Percentiles rank a stretch among this genome's conserved stretches.
These are phyloP conservation scores for Cardiospermum halicacabum DNA, from an alignment of 345 rosid species.

Conservation along the genomic window DNA sequence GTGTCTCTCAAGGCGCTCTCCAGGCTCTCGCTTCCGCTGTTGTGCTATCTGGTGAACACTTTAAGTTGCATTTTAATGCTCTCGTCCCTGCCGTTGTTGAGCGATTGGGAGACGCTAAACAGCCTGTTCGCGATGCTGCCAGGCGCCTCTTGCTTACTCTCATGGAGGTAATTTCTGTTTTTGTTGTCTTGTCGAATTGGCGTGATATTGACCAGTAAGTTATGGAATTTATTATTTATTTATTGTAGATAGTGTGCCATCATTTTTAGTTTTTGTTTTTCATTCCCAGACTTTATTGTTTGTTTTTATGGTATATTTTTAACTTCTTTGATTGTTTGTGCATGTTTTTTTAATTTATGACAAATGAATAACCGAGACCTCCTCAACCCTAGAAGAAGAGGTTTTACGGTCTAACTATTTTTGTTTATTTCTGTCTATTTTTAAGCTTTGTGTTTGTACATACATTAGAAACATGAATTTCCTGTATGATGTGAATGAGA, in stretches of 20 bases:
- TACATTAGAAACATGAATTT: neutral
- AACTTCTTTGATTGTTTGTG: neutral
- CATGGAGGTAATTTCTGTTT: constrained; percentile 66
- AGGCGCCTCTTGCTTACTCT: constrained; percentile 87
- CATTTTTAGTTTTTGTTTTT: neutral
- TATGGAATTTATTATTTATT: no score
- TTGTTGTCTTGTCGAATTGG: neutral
- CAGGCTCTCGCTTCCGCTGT: constrained; percentile 98
- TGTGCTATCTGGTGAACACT: constrained; percentile 87
- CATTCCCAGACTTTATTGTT: neutral
- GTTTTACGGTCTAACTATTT: neutral
- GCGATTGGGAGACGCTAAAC: constrained; percentile 83
- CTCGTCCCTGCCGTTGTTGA: constrained; percentile 93
- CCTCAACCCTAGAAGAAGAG: neutral
- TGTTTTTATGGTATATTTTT: neutral
- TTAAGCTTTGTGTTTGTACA: neutral
- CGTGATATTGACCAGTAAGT: neutral
- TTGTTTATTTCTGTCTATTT: no score
- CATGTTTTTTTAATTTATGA: neutral
- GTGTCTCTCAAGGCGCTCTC: constrained; percentile 89
- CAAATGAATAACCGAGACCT: neutral
- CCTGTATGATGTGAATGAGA: neutral
- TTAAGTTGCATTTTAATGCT: constrained; percentile 90
- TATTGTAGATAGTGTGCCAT: neutral
- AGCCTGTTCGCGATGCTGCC: constrained; percentile 95